phyloP scores from a whole-genome alignment of 23 red algal species.

The Gracilaria vermiculophylla region DNA sequence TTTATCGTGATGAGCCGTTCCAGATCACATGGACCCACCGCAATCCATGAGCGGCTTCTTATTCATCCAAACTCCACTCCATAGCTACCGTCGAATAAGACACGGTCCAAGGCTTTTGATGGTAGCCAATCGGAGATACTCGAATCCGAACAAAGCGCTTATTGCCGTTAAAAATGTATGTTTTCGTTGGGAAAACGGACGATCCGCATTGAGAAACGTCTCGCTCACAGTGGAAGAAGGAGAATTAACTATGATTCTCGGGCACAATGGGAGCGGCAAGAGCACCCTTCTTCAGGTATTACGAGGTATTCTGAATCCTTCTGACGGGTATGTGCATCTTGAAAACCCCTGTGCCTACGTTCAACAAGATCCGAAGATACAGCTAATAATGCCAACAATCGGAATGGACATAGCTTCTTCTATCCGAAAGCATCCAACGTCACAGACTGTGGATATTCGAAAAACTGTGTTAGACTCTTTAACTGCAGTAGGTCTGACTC shows the following conservation, averaged over 20 bases:
- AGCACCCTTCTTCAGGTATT: constrained; percentile 63
- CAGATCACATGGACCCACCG: neutral
- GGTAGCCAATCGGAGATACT: neutral
- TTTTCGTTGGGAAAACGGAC: constrained; percentile 52
- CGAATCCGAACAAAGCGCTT: neutral
- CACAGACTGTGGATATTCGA: neutral
- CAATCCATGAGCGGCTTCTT: neutral
- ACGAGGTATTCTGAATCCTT: constrained; percentile 24
- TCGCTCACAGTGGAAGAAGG: constrained; percentile 33
- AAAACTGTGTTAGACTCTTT: constrained; percentile 12
- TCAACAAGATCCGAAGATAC: constrained; percentile 34
- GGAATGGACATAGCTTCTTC: constrained; percentile 48
- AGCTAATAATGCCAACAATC: constrained; percentile 53
- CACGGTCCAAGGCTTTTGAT: neutral
- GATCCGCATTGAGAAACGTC: constrained; percentile 37
- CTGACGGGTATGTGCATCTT: constrained; percentile 1
- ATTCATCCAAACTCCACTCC: neutral
- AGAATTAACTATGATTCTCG: constrained; percentile 66
- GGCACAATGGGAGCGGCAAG: constrained; percentile 74
- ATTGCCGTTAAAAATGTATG: constrained; percentile 47
- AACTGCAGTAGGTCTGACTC: constrained; percentile 18
- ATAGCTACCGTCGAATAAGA: neutral
- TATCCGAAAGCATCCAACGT: neutral
- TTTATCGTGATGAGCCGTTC: neutral
- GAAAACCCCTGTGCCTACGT: constrained; percentile 42